Percentiles rank a stretch among this genome's conserved stretches.
These are phyloP conservation scores for Isoetes taiwanensis DNA, from an alignment of 75 land plant species.

Conservation along the genomic window DNA sequence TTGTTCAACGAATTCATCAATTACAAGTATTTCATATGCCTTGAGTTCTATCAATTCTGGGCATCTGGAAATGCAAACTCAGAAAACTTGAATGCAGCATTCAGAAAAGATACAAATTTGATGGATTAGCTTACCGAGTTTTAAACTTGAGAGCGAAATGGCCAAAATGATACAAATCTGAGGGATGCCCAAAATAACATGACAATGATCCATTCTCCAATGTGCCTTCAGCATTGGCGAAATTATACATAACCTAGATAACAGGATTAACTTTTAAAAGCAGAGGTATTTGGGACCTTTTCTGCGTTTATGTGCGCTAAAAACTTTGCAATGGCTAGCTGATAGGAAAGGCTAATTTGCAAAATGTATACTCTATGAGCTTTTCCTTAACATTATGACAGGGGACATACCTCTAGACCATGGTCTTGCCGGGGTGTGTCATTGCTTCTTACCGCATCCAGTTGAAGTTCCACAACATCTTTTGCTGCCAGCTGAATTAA, in stretches of 20 bases:
- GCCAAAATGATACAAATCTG: conserved; percentile 40
- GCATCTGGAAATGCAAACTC: conserved; percentile 16
- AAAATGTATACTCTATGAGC: no score
- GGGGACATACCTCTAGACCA: conserved; percentile 30
- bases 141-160: conserved; percentile 38
- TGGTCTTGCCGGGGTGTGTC: conserved; percentile 30
- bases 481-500: conserved; percentile 20
- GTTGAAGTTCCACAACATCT: conserved; percentile 29
- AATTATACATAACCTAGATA: conserved; percentile 30
- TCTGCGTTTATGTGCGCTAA: no score
- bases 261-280: no score
- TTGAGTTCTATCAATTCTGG: conserved; percentile 13
- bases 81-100: not conserved
- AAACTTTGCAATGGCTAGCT: no score
- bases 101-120: no score
- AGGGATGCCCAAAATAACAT: conserved; percentile 29
- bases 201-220: conserved; percentile 26
- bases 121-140: conserved; percentile 34
- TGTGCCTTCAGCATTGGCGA: conserved; percentile 35
- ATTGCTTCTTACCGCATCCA: conserved; percentile 29
- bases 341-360: no score
- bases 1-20: no score
- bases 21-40: conserved; percentile 21
- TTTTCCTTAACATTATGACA: no score
- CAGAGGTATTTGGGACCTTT: no score